These are phyloP conservation scores for Backusella morwellensis DNA, from an alignment of 192 early-diverging fungal species.

Conservation along the genomic window DNA sequence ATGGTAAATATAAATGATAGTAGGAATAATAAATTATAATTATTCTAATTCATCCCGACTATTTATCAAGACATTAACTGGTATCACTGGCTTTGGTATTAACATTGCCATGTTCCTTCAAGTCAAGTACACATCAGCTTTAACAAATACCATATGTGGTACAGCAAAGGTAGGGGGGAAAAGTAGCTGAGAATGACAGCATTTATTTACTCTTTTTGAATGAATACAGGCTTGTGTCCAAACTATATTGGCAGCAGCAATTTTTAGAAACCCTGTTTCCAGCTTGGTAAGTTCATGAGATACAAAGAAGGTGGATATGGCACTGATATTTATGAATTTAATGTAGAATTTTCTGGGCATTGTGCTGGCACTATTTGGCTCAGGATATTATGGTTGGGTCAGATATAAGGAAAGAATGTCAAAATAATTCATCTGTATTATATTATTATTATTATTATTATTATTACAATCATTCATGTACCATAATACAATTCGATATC, in stretches of 20 bases:
- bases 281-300: constrained; percentile 41
- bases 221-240: constrained; percentile 52
- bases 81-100: constrained; percentile 60
- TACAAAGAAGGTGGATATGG: background rate
- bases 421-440: constrained; percentile 28
- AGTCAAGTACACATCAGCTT: constrained; percentile 63
- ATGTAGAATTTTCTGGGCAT: constrained; percentile 56
- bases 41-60: background rate
- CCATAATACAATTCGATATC: background rate
- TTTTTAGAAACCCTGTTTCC: constrained; percentile 61
- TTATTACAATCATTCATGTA: background rate
- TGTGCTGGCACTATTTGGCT: constrained; percentile 53
- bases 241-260: constrained; percentile 56
- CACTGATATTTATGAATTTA: background rate
- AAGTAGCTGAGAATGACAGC: background rate
- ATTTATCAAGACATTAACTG: constrained; percentile 41
- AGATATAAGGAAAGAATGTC: constrained; percentile 52
- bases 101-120: constrained; percentile 70
- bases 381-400: constrained; percentile 57
- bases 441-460: too few relatives aligned
- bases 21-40: background rate
- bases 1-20: constrained; percentile 39
- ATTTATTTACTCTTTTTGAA: background rate
- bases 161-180: constrained; percentile 48
- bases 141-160: constrained; percentile 68